These are phyloP conservation scores for Juglanconis oblonga DNA, from an alignment of 2,329 filamentous ascomycete genomes.

Conservation along the genomic window DNA sequence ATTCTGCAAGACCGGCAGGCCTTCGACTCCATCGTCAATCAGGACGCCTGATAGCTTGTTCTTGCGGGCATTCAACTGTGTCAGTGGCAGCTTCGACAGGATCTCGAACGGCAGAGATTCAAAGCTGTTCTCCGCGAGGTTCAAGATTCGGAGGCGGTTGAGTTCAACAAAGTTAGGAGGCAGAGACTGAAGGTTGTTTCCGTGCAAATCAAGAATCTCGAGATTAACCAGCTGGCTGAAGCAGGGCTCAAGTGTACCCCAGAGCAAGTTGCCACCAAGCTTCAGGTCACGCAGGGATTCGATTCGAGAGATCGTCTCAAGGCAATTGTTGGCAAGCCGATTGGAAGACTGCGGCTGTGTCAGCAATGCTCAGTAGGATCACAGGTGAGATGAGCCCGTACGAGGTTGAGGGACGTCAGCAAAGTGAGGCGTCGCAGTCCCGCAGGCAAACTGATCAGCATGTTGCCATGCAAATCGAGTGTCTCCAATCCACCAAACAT, in stretches of 20 bases:
- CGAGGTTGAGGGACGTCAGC: conserved; percentile 79
- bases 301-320: conserved; percentile 75
- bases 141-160: conserved; percentile 68
- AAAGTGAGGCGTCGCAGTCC: conserved; percentile 71
- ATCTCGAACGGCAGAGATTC: conserved; percentile 67
- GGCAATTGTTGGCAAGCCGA: conserved; percentile 66
- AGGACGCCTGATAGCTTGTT: conserved; percentile 75
- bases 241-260: conserved; percentile 62
- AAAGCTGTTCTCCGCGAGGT: conserved; percentile 77
- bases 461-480: conserved; percentile 84
- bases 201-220: conserved; percentile 77
- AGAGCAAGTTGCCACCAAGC: conserved; percentile 73
- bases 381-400: conserved; percentile 36
- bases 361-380: conserved; percentile 19
- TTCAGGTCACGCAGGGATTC: conserved; percentile 72
- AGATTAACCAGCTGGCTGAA: conserved; percentile 65
- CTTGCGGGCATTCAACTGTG: conserved; percentile 70
- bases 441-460: conserved; percentile 67
- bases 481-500: conserved; percentile 81
- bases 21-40: conserved; percentile 59
- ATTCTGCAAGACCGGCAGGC: conserved; percentile 64
- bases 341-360: conserved; percentile 66
- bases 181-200: conserved; percentile 72
- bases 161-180: conserved; percentile 67
- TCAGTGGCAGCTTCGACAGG: conserved; percentile 65